phyloP scores from a whole-genome alignment of 1,139 yeast genomes.

The Pneumocystis sp. region DNA sequence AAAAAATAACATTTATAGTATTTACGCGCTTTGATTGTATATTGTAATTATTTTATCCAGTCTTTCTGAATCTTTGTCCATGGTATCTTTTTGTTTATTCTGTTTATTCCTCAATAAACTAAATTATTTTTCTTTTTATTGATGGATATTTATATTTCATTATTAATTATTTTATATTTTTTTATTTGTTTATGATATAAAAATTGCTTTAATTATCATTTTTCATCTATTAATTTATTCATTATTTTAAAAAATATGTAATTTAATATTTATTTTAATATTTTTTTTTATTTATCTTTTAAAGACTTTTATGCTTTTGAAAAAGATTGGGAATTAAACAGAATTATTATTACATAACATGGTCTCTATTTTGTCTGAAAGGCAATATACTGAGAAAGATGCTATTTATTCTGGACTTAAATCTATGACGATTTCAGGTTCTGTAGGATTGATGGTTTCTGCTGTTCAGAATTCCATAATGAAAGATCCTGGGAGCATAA shows the following conservation, averaged over 20 bases:
- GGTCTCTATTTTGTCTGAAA: not conserved
- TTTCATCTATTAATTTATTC: not conserved
- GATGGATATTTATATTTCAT: not conserved
- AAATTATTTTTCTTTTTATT: not conserved
- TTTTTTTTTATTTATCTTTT: too few relatives aligned
- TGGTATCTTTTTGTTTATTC: not conserved
- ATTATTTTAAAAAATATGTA: too few relatives aligned
- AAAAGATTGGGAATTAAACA: not conserved
- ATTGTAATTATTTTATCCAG: conserved; percentile 19
- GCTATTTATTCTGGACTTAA: conserved; percentile 31
- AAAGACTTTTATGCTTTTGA: not conserved
- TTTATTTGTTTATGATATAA: too few relatives aligned
- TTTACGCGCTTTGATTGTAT: conserved; percentile 36
- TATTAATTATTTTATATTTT: too few relatives aligned
- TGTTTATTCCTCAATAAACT: not conserved
- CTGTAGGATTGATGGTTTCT: conserved; percentile 29
- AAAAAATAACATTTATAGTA: conserved; percentile 18
- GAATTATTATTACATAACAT: not conserved
- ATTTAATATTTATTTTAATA: too few relatives aligned
- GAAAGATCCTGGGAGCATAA: conserved; percentile 16
- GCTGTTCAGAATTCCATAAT: conserved; percentile 28
- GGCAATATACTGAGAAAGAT: conserved; percentile 19
- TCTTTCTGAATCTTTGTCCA: not conserved
- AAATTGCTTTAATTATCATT: not conserved
- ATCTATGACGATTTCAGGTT: conserved; percentile 29